A percentile compares a stretch with the other conserved stretches of the same genome.
Evolutionary conservation across 2,329 filamentous ascomycete genomes (phyloP).

Genomic region (Plenodomus tracheiphilus): DNA sequence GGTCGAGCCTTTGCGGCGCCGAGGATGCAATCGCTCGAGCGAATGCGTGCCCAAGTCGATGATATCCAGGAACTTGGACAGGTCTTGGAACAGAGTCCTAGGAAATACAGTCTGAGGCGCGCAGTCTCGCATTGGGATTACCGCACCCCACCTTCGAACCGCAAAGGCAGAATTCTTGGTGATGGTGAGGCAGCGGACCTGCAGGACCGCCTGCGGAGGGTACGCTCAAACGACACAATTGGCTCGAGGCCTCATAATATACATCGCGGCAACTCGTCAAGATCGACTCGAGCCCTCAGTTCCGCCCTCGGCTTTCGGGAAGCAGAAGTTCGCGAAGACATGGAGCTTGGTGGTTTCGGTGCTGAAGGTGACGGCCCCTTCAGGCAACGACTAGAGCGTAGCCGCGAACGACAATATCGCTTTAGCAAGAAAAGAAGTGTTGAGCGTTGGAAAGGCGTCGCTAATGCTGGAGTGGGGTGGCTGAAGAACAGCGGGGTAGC

Average conservation of each 20-base stretch:
- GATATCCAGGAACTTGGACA: constrained; percentile 48
- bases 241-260: constrained; percentile 21
- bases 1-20: constrained; percentile 58
- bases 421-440: constrained; percentile 41
- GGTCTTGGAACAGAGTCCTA: constrained; percentile 49
- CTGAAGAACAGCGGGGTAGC: constrained; percentile 31
- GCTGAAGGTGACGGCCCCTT: constrained; percentile 29
- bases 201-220: constrained; percentile 31
- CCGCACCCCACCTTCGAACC: constrained; percentile 39
- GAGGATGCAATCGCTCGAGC: constrained; percentile 55
- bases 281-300: constrained; percentile 24
- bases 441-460: constrained; percentile 40
- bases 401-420: constrained; percentile 35
- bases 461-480: constrained; percentile 41
- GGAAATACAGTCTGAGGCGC: constrained; percentile 42
- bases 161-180: constrained; percentile 36
- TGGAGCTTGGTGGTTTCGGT: constrained; percentile 36
- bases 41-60: constrained; percentile 47
- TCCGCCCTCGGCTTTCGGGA: constrained; percentile 42
- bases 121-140: constrained; percentile 37
- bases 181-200: constrained; percentile 37
- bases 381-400: constrained; percentile 37
- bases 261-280: constrained; percentile 24
- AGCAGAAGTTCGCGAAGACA: constrained; percentile 42
- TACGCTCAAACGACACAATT: constrained; percentile 39